These are phyloP conservation scores for Vanilla planifolia DNA, from an alignment of 106 monocot genomes.

Conservation along the genomic window DNA sequence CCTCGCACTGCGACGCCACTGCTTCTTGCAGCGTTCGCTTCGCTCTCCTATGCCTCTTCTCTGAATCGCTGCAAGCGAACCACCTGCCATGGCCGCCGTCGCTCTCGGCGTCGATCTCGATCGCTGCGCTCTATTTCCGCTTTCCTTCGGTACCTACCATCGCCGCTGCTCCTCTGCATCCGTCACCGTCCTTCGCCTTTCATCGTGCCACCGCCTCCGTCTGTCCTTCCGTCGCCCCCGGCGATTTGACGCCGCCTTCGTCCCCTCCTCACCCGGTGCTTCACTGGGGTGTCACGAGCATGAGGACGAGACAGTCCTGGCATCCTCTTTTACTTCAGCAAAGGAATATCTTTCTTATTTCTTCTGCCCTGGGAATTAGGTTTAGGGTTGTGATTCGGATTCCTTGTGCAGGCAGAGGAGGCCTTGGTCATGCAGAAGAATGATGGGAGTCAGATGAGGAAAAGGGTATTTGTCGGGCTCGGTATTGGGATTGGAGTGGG, in stretches of 20 bases:
- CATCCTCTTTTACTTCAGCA: background rate
- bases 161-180: conserved; percentile 5
- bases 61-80: conserved; percentile 1
- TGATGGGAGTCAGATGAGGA: conserved; percentile 36
- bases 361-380: background rate
- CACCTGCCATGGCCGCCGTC: background rate
- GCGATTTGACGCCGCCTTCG: conserved; percentile 9
- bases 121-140: conserved; percentile 9
- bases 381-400: background rate
- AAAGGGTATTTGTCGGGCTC: conserved; percentile 71
- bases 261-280: background rate
- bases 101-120: conserved; percentile 4
- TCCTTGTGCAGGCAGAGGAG: conserved; percentile 12
- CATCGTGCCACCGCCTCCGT: background rate
- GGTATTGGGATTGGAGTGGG: conserved; percentile 71
- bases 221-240: conserved; percentile 2
- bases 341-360: background rate
- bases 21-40: background rate
- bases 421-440: conserved; percentile 14
- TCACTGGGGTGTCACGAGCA: background rate
- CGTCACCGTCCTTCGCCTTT: conserved; percentile 3
- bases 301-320: background rate
- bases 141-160: background rate
- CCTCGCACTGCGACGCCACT: too few relatives aligned
- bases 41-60: background rate